These are phyloP conservation scores for Ascochyta pisi DNA, from an alignment of 2,329 filamentous ascomycete genomes.

Conservation along the genomic window DNA sequence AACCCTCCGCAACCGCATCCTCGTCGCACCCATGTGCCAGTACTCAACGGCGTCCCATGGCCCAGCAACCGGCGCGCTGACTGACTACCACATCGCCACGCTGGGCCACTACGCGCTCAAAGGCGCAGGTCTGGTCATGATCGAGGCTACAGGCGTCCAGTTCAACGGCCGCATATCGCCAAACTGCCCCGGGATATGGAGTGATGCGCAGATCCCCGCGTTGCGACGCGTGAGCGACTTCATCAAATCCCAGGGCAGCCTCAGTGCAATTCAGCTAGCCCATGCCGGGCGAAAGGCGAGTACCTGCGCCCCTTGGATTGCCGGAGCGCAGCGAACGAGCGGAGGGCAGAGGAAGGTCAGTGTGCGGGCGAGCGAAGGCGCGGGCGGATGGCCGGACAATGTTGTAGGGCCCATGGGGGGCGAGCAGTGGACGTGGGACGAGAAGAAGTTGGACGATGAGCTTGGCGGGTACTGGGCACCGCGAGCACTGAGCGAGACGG, in stretches of 20 bases:
- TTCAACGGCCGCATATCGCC: conserved; percentile 46
- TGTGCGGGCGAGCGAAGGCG: conserved; percentile 35
- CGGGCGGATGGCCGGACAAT: conserved; percentile 45
- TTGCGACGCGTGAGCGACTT: conserved; percentile 44
- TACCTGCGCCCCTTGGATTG: conserved; percentile 44
- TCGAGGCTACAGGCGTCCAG: conserved; percentile 49
- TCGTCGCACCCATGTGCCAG: conserved; percentile 51
- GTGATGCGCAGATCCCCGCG: conserved; percentile 46
- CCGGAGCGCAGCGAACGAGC: conserved; percentile 21
- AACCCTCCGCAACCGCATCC: conserved; percentile 47
- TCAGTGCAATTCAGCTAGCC: conserved; percentile 45
- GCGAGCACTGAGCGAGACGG: conserved; percentile 43
- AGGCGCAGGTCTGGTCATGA: conserved; percentile 43
- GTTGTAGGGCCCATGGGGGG: conserved; percentile 49
- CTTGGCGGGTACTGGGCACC: conserved; percentile 48
- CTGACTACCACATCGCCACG: conserved; percentile 49
- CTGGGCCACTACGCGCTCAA: conserved; percentile 51
- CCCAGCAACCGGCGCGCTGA: conserved; percentile 44
- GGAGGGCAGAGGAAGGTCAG: conserved; percentile 37
- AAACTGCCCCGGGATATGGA: conserved; percentile 48
- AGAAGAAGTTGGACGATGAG: conserved; percentile 37
- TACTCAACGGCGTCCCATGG: conserved; percentile 44
- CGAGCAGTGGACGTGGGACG: conserved; percentile 51
- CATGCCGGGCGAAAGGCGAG: conserved; percentile 47
- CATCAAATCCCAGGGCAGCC: conserved; percentile 43